Percentiles rank a stretch among this genome's conserved stretches.
Conservation (phyloP, 805 yeast genomes). For the Ogataea methanolica region DNA sequence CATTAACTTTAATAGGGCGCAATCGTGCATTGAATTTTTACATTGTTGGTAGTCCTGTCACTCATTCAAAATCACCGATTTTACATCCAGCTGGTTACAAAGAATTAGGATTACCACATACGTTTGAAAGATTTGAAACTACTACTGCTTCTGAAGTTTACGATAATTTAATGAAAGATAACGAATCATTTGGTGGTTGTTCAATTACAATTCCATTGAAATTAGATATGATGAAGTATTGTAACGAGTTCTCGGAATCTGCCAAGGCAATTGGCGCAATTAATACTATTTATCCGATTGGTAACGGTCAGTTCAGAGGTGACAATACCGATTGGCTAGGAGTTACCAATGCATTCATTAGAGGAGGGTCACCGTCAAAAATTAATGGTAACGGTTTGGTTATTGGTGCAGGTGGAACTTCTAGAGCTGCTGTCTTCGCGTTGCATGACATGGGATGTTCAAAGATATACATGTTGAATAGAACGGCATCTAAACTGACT, state of each 20-base stretch:
- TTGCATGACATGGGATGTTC: slow-evolving; percentile 72
- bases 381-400: slow-evolving; percentile 58
- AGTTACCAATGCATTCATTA: slow-evolving; percentile 60
- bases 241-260: slow-evolving; percentile 64
- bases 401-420: slow-evolving; percentile 97
- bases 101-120: slow-evolving; percentile 72
- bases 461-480: slow-evolving; percentile 72
- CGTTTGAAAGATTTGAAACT: slow-evolving; percentile 65
- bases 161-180: slow-evolving; percentile 40
- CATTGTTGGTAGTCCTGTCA: slow-evolving; percentile 77
- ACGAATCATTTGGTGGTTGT: slow-evolving; percentile 75
- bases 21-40: slow-evolving; percentile 46
- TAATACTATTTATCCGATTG: slow-evolving; percentile 71
- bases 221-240: slow-evolving; percentile 65
- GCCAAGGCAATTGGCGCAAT: slow-evolving; percentile 89
- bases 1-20: slow-evolving; percentile 52
- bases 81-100: slow-evolving; percentile 79
- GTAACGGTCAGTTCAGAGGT: slow-evolving; percentile 52
- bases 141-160: slow-evolving; percentile 54
- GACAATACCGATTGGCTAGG: slow-evolving; percentile 98
- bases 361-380: slow-evolving; percentile 54
- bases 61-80: slow-evolving; percentile 85
- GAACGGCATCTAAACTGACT: slow-evolving; percentile 64
- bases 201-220: slow-evolving; percentile 95
- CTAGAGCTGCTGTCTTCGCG: slow-evolving; percentile 92